Evolutionary conservation across 495 filamentous ascomycete species (phyloP).

Genomic region (Xylaria longipes): DNA sequence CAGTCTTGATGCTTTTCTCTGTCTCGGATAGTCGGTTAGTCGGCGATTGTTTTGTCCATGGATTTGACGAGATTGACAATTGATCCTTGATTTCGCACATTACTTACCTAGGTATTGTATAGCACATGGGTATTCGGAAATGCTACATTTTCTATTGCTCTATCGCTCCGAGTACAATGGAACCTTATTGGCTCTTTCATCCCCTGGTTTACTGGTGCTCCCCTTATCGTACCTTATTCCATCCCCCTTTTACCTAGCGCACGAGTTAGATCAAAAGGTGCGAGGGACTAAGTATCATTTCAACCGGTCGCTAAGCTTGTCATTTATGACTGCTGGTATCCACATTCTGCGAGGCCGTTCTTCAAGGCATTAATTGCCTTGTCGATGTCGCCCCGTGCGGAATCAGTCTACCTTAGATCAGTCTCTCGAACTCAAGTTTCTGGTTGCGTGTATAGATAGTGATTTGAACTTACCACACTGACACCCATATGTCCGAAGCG

Average conservation of each 20-base stretch:
- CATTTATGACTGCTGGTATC: conserved; percentile 60
- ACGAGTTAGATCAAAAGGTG: neutral
- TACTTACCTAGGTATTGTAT: no score
- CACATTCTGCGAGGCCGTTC: conserved; percentile 73
- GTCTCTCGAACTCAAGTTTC: conserved; percentile 29
- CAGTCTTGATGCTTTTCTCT: neutral
- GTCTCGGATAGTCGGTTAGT: neutral
- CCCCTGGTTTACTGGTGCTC: neutral
- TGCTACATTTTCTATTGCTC: conserved; percentile 15
- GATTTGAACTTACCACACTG: conserved; percentile 66
- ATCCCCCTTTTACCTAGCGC: neutral
- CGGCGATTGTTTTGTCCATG: neutral
- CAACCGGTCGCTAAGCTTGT: neutral
- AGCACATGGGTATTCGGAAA: no score
- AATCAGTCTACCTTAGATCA: conserved; percentile 57
- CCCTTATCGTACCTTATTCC: neutral
- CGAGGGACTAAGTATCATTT: neutral
- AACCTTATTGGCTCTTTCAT: neutral
- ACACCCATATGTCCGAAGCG: conserved; percentile 94
- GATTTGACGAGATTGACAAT: neutral
- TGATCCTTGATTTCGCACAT: no score
- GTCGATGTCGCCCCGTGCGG: conserved; percentile 73
- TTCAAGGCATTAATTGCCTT: conserved; percentile 80
- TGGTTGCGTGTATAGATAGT: conserved; percentile 51
- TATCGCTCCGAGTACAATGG: conserved; percentile 6